These are phyloP conservation scores for Zasmidium cellare DNA, from an alignment of 2,329 filamentous ascomycete genomes.

Conservation along the genomic window DNA sequence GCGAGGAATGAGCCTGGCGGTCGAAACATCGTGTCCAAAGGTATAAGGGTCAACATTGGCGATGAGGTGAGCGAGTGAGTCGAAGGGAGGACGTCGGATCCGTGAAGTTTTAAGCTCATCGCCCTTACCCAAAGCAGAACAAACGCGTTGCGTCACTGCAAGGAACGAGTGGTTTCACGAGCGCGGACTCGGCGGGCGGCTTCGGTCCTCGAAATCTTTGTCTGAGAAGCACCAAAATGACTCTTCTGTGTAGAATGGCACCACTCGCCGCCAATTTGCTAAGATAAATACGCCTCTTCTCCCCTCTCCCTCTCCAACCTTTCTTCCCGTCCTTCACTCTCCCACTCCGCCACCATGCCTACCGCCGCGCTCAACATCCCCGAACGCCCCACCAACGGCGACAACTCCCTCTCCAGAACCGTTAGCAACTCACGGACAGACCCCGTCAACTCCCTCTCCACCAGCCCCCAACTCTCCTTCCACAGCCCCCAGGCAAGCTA, in stretches of 20 bases:
- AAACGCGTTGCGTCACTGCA: too few relatives aligned
- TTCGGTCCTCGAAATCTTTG: background rate
- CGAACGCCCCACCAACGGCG: conserved; percentile 25
- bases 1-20: too few relatives aligned
- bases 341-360: conserved; percentile 29
- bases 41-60: too few relatives aligned
- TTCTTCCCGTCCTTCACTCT: background rate
- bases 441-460: conserved; percentile 62
- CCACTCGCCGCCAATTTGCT: background rate
- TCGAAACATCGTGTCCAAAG: too few relatives aligned
- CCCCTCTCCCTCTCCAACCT: background rate
- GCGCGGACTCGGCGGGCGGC: background rate
- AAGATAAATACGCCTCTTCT: background rate
- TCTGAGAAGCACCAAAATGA: background rate
- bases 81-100: too few relatives aligned
- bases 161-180: background rate
- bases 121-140: too few relatives aligned
- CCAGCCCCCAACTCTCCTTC: conserved; percentile 73
- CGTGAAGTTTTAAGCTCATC: too few relatives aligned
- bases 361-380: conserved; percentile 37
- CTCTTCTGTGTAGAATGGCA: background rate
- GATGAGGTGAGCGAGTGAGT: too few relatives aligned
- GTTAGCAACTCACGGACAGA: conserved; percentile 39
- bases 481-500: conserved; percentile 66
- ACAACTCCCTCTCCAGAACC: conserved; percentile 24